Conservation (phyloP, 1,139 yeast genomes). For the Diutina rugosa region DNA sequence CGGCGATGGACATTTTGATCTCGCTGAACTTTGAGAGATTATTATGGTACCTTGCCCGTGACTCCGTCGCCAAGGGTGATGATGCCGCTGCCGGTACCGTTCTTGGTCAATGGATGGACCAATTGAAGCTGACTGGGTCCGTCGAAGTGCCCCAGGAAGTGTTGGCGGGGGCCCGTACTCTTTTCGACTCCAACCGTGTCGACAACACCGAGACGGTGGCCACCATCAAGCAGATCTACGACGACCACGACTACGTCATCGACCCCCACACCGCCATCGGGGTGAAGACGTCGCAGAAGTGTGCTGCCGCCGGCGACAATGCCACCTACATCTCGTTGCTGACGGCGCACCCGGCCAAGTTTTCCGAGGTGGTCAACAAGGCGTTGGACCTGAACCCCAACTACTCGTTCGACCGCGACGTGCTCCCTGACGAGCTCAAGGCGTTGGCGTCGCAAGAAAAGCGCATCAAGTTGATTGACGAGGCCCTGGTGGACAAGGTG, state of each 20-base stretch:
- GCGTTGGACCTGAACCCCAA: constrained; percentile 55
- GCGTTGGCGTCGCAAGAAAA: constrained; percentile 58
- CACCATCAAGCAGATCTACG: constrained; percentile 64
- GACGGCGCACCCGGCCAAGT: constrained; percentile 98
- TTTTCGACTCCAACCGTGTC: constrained; percentile 72
- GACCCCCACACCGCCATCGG: constrained; percentile 98
- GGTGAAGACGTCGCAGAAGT: constrained; percentile 59
- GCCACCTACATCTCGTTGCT: constrained; percentile 67
- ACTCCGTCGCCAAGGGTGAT: constrained; percentile 37
- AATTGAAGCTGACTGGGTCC: constrained; percentile 63
- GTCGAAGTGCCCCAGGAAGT: constrained; percentile 60
- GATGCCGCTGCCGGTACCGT: constrained; percentile 66
- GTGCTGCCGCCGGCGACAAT: constrained; percentile 17
- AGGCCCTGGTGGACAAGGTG: constrained; percentile 59
- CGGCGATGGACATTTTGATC: constrained; percentile 96
- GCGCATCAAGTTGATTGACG: constrained; percentile 64
- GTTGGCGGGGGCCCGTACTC: constrained; percentile 49
- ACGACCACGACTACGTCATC: constrained; percentile 51
- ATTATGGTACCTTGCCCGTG: constrained; percentile 85
- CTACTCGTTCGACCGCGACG: constrained; percentile 78
- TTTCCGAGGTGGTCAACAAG: constrained; percentile 85
- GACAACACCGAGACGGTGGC: constrained; percentile 61
- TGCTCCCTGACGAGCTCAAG: constrained; percentile 79
- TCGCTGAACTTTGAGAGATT: constrained; percentile 94
- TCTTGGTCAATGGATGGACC: constrained; percentile 65